Evolutionary conservation across 2,329 filamentous ascomycete species (phyloP).

Genomic region (Metarhizium brunneum): DNA sequence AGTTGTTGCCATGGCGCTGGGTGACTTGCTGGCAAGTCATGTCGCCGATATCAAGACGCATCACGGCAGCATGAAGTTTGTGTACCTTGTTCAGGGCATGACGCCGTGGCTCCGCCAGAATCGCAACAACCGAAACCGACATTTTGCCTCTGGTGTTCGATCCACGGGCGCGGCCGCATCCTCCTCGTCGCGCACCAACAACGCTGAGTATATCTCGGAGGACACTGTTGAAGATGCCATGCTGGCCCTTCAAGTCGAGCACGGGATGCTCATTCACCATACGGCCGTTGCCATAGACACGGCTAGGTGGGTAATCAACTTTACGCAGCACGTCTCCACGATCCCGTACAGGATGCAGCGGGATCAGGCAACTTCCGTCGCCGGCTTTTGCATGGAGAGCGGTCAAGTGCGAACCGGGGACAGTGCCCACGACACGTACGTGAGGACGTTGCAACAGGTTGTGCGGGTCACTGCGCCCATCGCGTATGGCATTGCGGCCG

Average conservation of each 20-base stretch:
- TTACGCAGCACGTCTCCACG: slow-evolving; percentile 72
- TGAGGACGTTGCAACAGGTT: slow-evolving; percentile 69
- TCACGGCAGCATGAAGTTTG: slow-evolving; percentile 43
- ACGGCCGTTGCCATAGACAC: slow-evolving; percentile 52
- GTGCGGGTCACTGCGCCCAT: slow-evolving; percentile 61
- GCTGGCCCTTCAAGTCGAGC: slow-evolving; percentile 58
- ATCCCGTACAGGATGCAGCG: slow-evolving; percentile 58
- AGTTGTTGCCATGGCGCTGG: slow-evolving; percentile 52
- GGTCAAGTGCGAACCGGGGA: slow-evolving; percentile 68
- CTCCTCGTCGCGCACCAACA: slow-evolving; percentile 19
- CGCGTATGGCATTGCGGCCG: slow-evolving; percentile 56
- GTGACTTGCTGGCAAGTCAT: slow-evolving; percentile 47
- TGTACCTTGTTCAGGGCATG: slow-evolving; percentile 68
- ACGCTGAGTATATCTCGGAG: slow-evolving; percentile 49
- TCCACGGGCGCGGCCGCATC: slow-evolving; percentile 22
- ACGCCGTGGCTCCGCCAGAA: slow-evolving; percentile 59
- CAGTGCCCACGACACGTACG: slow-evolving; percentile 55
- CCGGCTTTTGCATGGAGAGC: slow-evolving; percentile 68
- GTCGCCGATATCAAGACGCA: slow-evolving; percentile 43
- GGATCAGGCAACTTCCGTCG: slow-evolving; percentile 39
- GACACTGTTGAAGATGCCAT: slow-evolving; percentile 62
- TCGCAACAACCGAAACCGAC: slow-evolving; percentile 54
- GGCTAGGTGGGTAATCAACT: slow-evolving; percentile 61
- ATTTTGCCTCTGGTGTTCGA: slow-evolving; percentile 57
- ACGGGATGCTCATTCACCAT: slow-evolving; percentile 62